A percentile compares a stretch with the other conserved stretches of the same genome.
Evolutionary conservation across 1,284 basidiomycete species (phyloP).

Genomic region (Porodaedalea pini): DNA sequence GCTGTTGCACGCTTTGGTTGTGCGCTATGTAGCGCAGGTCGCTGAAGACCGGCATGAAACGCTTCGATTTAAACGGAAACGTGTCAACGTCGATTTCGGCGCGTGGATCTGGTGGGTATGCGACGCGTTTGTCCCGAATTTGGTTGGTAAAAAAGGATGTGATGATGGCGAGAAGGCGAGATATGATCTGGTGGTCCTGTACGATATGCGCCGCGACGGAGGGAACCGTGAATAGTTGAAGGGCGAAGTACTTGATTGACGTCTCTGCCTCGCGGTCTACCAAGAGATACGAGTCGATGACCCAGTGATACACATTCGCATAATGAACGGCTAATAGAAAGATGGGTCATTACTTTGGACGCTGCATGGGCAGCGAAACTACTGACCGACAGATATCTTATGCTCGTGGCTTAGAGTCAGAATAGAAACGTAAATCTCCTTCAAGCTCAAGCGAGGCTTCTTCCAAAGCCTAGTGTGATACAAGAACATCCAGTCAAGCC

Average conservation of each 20-base stretch:
- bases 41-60: constrained; percentile 87
- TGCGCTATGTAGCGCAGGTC: constrained; percentile 78
- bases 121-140: constrained; percentile 63
- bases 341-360: constrained; percentile 14
- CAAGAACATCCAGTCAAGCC: constrained; percentile 72
- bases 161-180: constrained; percentile 76
- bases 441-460: constrained; percentile 71
- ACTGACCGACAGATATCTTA: constrained; percentile 72
- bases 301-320: constrained; percentile 78
- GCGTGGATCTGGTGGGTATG: constrained; percentile 44
- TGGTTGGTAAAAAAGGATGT: constrained; percentile 88
- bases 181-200: constrained; percentile 70
- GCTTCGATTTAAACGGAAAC: constrained; percentile 87
- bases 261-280: constrained; percentile 91
- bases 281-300: constrained; percentile 88
- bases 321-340: constrained; percentile 68
- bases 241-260: constrained; percentile 87
- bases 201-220: constrained; percentile 79
- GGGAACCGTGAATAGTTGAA: constrained; percentile 88
- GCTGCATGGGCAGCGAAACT: not conserved
- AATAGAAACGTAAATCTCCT: constrained; percentile 79
- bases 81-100: constrained; percentile 72
- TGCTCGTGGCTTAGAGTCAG: constrained; percentile 72
- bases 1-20: constrained; percentile 71
- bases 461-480: constrained; percentile 86